These are phyloP conservation scores for Zygotorulaspora danielsina DNA, from an alignment of 805 yeast species.

Conservation along the genomic window DNA sequence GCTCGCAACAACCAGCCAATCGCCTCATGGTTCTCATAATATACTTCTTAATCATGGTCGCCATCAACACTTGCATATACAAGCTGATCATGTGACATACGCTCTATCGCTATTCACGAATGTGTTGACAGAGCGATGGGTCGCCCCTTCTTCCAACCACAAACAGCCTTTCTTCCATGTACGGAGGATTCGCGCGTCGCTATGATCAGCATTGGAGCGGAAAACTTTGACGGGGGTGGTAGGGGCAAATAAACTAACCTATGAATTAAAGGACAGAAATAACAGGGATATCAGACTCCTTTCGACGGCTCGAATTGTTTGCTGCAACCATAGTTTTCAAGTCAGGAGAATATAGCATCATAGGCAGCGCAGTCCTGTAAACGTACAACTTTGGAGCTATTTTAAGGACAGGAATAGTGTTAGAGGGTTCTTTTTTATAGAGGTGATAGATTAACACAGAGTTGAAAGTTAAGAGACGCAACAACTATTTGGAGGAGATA, in stretches of 20 bases:
- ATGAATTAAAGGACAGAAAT: conserved; percentile 20
- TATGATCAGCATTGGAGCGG: conserved; percentile 1
- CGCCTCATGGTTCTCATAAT: conserved; percentile 16
- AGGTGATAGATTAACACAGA: no score
- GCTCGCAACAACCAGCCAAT: conserved; percentile 2
- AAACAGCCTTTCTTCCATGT: not conserved
- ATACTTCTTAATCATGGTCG: conserved; percentile 19
- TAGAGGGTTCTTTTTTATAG: no score
- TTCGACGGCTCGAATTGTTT: no score
- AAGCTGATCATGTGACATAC: conserved; percentile 10
- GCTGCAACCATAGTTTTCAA: no score
- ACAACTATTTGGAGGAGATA: no score
- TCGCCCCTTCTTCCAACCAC: conserved; percentile 1
- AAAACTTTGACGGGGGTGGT: conserved; percentile 13
- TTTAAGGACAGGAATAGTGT: no score
- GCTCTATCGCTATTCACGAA: not conserved
- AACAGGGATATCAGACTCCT: no score
- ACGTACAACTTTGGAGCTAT: no score
- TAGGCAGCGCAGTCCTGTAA: no score
- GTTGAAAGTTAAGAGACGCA: no score
- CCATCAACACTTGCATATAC: conserved; percentile 18
- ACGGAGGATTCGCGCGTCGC: conserved; percentile 1
- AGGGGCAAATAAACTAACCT: conserved; percentile 7
- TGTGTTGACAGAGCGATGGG: no score
- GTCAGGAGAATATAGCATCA: no score